phyloP scores from a whole-genome alignment of 441 rosid genomes.

The Manihot esculenta region DNA sequence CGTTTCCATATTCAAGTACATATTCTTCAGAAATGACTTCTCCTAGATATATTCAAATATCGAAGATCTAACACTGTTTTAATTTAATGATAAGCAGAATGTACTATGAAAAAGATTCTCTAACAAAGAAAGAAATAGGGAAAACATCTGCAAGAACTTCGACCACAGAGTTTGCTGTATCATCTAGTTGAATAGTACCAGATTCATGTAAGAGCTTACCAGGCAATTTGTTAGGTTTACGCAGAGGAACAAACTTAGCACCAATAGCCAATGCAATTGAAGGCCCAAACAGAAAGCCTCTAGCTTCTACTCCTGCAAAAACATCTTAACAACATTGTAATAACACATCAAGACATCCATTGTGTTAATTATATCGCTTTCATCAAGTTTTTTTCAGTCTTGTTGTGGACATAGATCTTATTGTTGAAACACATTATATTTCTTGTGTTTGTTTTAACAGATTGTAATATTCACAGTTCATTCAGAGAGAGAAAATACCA shows the following conservation, averaged over 20 bases:
- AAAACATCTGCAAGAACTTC: not conserved
- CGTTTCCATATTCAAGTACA: slow-evolving; percentile 83
- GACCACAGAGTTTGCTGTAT: not conserved
- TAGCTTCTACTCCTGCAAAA: slow-evolving; percentile 77
- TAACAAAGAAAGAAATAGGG: too few species aligned
- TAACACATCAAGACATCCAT: not conserved
- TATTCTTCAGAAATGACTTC: slow-evolving; percentile 77
- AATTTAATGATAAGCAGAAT: not conserved
- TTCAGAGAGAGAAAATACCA: slow-evolving; percentile 44
- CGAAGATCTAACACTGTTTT: not conserved
- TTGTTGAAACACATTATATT: too few species aligned
- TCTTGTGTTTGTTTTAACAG: too few species aligned
- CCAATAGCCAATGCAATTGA: slow-evolving; percentile 92
- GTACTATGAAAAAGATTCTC: too few species aligned
- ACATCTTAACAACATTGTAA: slow-evolving; percentile 1
- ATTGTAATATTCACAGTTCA: too few species aligned
- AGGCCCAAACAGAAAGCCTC: slow-evolving; percentile 96
- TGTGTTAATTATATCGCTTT: too few species aligned
- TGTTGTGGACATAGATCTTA: too few species aligned
- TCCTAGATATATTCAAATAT: slow-evolving; percentile 41
- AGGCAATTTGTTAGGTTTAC: slow-evolving; percentile 88
- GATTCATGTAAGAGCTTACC: slow-evolving; percentile 38
- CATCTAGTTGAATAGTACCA: not conserved
- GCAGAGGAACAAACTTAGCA: slow-evolving; percentile 89
- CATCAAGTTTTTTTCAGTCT: too few species aligned